Evolutionary conservation across 1,284 basidiomycete species (phyloP).

Genomic region (Coniferiporia weirii): DNA sequence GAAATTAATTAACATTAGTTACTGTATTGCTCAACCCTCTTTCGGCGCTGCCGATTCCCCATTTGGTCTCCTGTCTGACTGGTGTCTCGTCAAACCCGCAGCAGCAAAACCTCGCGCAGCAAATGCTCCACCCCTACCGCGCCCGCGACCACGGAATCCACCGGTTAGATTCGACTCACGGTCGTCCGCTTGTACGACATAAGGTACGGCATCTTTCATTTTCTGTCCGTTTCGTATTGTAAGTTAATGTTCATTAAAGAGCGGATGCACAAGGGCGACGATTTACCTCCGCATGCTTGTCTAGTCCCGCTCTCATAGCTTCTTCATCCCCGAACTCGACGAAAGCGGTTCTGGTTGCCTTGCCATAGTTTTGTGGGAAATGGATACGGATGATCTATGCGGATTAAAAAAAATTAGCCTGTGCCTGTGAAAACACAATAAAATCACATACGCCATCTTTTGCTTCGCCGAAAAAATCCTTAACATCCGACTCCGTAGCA

Average conservation of each 20-base stretch:
- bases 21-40: background rate
- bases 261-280: background rate
- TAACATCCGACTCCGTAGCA: conserved; percentile 63
- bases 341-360: conserved; percentile 59
- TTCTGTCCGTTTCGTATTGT: conserved; percentile 37
- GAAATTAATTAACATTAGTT: background rate
- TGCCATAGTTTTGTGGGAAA: conserved; percentile 50
- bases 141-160: conserved; percentile 39
- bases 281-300: conserved; percentile 63
- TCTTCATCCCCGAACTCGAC: conserved; percentile 86
- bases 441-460: conserved; percentile 49
- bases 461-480: conserved; percentile 70
- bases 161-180: conserved; percentile 37
- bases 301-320: conserved; percentile 71
- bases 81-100: conserved; percentile 53
- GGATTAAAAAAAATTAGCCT: conserved; percentile 12
- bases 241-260: background rate
- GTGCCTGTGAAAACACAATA: conserved; percentile 6
- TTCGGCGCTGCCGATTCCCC: conserved; percentile 23
- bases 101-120: conserved; percentile 60
- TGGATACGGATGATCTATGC: conserved; percentile 67
- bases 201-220: conserved; percentile 57
- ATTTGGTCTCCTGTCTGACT: conserved; percentile 26
- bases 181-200: conserved; percentile 66
- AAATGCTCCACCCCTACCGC: conserved; percentile 56